A percentile compares a stretch with the other conserved stretches of the same genome.
Conservation (phyloP, 495 filamentous ascomycete genomes). For the Daldinia loculata region DNA sequence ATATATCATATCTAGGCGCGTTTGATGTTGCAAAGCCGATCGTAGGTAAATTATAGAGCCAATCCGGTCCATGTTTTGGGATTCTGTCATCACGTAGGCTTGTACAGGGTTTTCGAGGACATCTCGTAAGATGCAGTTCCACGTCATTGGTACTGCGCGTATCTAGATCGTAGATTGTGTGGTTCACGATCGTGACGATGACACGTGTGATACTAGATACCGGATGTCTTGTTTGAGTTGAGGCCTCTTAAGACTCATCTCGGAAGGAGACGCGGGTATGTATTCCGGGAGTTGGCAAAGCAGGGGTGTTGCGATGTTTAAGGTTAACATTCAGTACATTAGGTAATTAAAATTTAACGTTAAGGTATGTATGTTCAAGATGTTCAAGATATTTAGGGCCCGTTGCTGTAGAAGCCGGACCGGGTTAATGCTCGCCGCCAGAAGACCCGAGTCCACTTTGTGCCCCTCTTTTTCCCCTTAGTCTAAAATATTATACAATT, state of each 20-base stretch:
- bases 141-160: neutral
- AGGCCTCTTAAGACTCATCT: constrained; percentile 11
- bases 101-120: constrained; percentile 5
- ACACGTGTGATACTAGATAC: constrained; percentile 27
- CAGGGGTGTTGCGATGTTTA: constrained; percentile 18
- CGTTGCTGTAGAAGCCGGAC: constrained; percentile 14
- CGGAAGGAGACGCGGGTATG: constrained; percentile 27
- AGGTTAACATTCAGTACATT: neutral
- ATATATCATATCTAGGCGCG: constrained; percentile 12
- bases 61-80: neutral
- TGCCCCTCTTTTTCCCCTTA: constrained; percentile 6
- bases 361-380: no score
- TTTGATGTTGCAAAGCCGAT: constrained; percentile 4
- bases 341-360: no score
- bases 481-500: no score
- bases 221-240: constrained; percentile 14
- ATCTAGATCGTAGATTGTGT: constrained; percentile 22
- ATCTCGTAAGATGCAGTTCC: constrained; percentile 16
- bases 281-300: constrained; percentile 15
- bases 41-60: constrained; percentile 6
- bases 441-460: constrained; percentile 20
- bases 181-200: constrained; percentile 21
- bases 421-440: constrained; percentile 35
- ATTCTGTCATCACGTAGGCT: constrained; percentile 1
- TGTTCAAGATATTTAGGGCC: no score